Base-by-base conservation (phyloP, 331 rosid genomes). In the Ulmus americana region DNA sequence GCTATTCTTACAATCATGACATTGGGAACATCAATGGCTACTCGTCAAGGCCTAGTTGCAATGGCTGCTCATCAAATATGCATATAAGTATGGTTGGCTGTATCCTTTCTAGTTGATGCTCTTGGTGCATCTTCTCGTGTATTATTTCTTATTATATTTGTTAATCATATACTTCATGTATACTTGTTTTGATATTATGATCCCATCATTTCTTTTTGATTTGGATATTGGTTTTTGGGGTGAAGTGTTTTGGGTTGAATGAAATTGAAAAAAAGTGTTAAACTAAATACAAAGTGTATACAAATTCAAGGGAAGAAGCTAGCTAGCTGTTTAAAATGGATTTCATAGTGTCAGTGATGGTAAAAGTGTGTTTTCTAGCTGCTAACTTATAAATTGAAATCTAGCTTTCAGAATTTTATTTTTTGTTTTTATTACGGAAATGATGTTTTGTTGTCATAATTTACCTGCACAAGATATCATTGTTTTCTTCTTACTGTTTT, bases 21-120 rank as follows among this genome's bases (percentile, higher is more conserved):
- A 68, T 58, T 94, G 80, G 98, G 95, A 54, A 94, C 98, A 64
- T 82, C 95, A 73, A 79, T 94, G 95, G 98, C 95, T 74, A 91
- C 97, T 61, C 90, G 91, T 59, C 90, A 87, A 81, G 98, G 98
- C 67, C 95, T 97, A 5, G 91, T 85, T 47, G 95, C 95, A 50
- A 87, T 94, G 98, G 98, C 98, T 77, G 95, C 95, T 70, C 97
- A 94, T 84, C 98, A 89, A 81, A 87, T 94, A 82, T 94, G 95
- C 13, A 70, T 94, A 81, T 97, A 94, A 84, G 97, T 94, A n/a
- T 94, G 98, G 98, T 74, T 89, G 79, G 97, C 98, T 6, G 97
- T 94, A 56, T 94, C 98, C 39, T 97, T 89, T 69, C 91, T 94
- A 55, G 84, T 94, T 28, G 98, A 94, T 87, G 84, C 98, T 1